Percentiles rank a stretch among this genome's conserved stretches.
Evolutionary conservation across 495 filamentous ascomycete genomes (phyloP).

Genomic region (Cercophora newfieldiana): DNA sequence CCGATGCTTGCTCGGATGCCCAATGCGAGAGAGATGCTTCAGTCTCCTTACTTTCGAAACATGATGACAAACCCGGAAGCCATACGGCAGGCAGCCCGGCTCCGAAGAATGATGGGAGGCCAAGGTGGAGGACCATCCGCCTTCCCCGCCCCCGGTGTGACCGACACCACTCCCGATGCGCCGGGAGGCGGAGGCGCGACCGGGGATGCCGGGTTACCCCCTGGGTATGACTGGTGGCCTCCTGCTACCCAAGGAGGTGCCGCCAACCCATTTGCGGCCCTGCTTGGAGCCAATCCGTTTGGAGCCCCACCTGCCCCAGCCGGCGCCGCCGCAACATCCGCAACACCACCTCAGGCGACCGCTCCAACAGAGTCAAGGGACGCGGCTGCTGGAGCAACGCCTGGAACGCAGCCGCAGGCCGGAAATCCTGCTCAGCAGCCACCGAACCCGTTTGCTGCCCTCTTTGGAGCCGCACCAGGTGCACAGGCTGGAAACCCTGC

Average conservation of each 20-base stretch:
- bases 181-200: constrained; percentile 24
- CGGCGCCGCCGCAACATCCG: constrained; percentile 14
- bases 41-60: constrained; percentile 79
- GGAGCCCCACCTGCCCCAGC: constrained; percentile 9
- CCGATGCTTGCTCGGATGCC: constrained; percentile 86
- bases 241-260: constrained; percentile 41
- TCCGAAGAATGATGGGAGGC: constrained; percentile 72
- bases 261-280: constrained; percentile 71
- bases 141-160: constrained; percentile 89
- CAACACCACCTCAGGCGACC: constrained; percentile 28
- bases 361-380: constrained; percentile 3
- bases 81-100: constrained; percentile 73
- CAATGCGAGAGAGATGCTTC: constrained; percentile 77
- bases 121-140: constrained; percentile 34
- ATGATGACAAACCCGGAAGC: constrained; percentile 95
- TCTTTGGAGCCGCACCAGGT: constrained; percentile 30
- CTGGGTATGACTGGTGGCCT: too few relatives aligned
- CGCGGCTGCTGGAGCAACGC: not conserved
- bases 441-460: constrained; percentile 28
- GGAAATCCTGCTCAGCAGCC: constrained; percentile 13
- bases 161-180: constrained; percentile 63
- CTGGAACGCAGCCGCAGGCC: not conserved
- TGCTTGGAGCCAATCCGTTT: constrained; percentile 49
- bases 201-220: constrained; percentile 20
- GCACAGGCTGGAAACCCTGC: not conserved